Evolutionary conservation across 257 asterid species (phyloP), one percentile per base, ranked within the genome.

Genomic region (Cinchona pubescens): DNA sequence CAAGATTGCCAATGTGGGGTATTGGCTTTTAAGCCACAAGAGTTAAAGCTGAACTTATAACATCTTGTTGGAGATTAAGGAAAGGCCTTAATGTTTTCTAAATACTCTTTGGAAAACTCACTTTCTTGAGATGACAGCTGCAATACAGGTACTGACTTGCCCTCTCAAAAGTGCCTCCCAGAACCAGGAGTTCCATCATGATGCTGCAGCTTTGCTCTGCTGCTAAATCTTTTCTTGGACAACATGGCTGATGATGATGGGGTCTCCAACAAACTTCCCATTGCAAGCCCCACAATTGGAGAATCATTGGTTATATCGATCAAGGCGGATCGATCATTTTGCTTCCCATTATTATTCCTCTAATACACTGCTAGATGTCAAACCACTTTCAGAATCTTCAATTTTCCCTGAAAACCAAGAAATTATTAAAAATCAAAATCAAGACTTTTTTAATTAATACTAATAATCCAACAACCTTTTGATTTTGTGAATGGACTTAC

Each of bases 91-190:
- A n/a, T n/a, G 7, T 81, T 84, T 48, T 85, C 90, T 1, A 78
- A 9, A 0, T 85, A 64, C 32, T 89, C 74, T 67, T 83, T 90
- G 3, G 96, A 86, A 27, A 88, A 37, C 76, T 75, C 96, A 0
- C 77, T 92, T n/a, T n/a, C n/a, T n/a, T n/a, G n/a, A n/a, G n/a
- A n/a, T n/a, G n/a, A n/a, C n/a, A n/a, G n/a, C 77, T 92, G 97
- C 86, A 95, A 69, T 65, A 95, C n/a, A 87, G 73, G 86, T 95
- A 83, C 88, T 95, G 56, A 91, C 99, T 76, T 95, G 99, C 3
- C 94, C 93, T 63, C 99, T 91, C 92, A 95, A 82, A 16, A 95
- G 85, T 9, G 92, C 97, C 82, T 95, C 99, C 99, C 98, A 0
- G 99, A 91, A 3, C 97, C 98, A 23, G 99, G 97, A 4, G 94